Percentiles rank a stretch among this genome's conserved stretches.
phyloP scores from a whole-genome alignment of 2,329 filamentous ascomycete genomes.

The Aspergillus thermomutatus region DNA sequence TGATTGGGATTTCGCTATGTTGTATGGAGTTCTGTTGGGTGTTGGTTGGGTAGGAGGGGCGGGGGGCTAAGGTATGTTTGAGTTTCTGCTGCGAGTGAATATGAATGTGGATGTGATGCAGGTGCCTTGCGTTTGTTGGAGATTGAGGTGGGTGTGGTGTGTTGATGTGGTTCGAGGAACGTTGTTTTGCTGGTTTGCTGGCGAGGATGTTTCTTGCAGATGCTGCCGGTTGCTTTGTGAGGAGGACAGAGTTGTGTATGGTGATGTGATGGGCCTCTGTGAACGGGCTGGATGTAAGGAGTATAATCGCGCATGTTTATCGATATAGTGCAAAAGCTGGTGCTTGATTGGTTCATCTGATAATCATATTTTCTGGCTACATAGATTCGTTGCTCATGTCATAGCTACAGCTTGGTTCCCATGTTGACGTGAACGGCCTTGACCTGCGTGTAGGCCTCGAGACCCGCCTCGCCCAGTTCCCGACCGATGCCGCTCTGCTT shows the following conservation, averaged over 20 bases:
- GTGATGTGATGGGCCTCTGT: neutral
- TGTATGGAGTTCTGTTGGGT: neutral
- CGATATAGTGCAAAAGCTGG: neutral
- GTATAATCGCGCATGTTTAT: neutral
- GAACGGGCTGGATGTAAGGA: neutral
- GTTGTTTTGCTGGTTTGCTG: too few species aligned
- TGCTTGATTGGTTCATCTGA: too few species aligned
- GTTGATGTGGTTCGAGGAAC: neutral
- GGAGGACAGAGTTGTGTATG: neutral
- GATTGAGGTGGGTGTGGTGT: neutral
- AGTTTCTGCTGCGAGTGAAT: neutral
- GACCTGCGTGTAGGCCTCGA: conserved; percentile 60
- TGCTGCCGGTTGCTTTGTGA: too few species aligned
- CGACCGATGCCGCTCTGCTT: conserved; percentile 63
- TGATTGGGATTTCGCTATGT: neutral
- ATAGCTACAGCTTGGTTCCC: conserved; percentile 36
- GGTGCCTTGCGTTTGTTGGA: too few species aligned
- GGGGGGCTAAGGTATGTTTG: neutral
- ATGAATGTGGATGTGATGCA: too few species aligned
- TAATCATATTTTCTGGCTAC: neutral
- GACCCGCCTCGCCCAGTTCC: conserved; percentile 58
- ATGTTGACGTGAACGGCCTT: conserved; percentile 52
- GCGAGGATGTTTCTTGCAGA: neutral
- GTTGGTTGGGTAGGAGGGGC: neutral
- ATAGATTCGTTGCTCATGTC: neutral